These are phyloP conservation scores for Lyophyllum shimeji DNA, from an alignment of 768 basidiomycete genomes.

Conservation along the genomic window DNA sequence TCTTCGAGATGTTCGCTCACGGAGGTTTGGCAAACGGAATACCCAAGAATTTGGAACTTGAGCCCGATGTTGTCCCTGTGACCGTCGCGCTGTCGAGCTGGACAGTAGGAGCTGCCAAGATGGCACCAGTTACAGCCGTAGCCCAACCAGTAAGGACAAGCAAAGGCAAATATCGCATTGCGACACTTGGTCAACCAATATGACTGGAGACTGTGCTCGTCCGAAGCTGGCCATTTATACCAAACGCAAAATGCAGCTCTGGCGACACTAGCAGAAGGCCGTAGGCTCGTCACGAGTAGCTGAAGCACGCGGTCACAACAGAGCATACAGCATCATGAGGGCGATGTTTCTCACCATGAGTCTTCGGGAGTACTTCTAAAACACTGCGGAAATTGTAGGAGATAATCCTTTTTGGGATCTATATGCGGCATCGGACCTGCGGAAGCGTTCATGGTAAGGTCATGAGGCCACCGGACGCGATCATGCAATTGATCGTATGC, in stretches of 20 bases:
- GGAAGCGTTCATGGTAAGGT: not conserved
- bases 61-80: conserved; percentile 35
- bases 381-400: not conserved
- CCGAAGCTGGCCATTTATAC: not conserved
- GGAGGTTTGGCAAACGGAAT: conserved; percentile 52
- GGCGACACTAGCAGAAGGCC: not conserved
- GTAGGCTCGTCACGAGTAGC: not conserved
- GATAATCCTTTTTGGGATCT: not conserved
- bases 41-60: conserved; percentile 40
- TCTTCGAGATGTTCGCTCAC: conserved; percentile 27
- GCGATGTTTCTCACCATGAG: conserved; percentile 4
- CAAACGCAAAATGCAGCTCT: not conserved
- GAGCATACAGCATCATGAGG: conserved; percentile 3
- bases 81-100: conserved; percentile 42
- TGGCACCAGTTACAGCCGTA: not conserved
- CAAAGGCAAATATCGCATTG: not conserved
- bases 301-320: conserved; percentile 1
- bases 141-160: conserved; percentile 5
- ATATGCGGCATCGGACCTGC: not conserved
- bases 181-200: not conserved
- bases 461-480: not conserved
- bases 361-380: not conserved
- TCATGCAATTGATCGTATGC: not conserved
- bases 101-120: conserved; percentile 30
- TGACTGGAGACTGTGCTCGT: not conserved